Evolutionary conservation across 192 early-diverging fungal species (phyloP), one percentile per base, ranked within the genome.

Genomic region (Umbelopsis isabellina): DNA sequence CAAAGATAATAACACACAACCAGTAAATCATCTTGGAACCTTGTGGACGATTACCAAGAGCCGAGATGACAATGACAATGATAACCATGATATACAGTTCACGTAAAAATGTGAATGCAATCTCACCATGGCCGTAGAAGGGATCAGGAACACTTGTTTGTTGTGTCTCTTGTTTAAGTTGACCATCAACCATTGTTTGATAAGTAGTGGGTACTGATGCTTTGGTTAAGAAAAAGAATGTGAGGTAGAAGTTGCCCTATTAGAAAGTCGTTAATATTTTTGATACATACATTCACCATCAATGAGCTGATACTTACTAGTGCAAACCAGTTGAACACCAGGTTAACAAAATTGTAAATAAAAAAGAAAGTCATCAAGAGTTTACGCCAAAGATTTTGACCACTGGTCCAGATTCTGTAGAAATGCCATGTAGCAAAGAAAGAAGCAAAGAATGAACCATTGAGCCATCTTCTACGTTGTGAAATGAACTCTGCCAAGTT

Each of bases 361-460:
- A 94, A 91, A 83, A 95, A 91, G 46, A 95, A 22, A 25, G 86
- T 80, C 76, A 96, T 82, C 68, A 93, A 77, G 46, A 91, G 23
- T 68, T 94, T 94, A 45, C 93, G 88, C 48, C 84, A 75, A 33
- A 88, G 74, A 65, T 81, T 85, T 76, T 98, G 96, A 49, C 88
- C 88, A 8, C 90, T 90, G 50, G 86, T 77, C 80, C 91, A 92
- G 75, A 98, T 90, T 67, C 86, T 83, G 75, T 83, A 85, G 82
- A 86, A 94, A 79, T 96, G 87, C 11, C 82, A 83, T 49, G 93
- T 76, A 18, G 94, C 92, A 83, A 97, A 94, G 55, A 98, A 86
- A 35, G 88, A 88, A 3, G 96, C 96, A 81, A 98, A 98, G 86
- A 94, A 94, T 8, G 92, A 94, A 47, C 96, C 96, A 80, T 97